Evolutionary conservation across 2,329 filamentous ascomycete species (phyloP).

Genomic region (Claviceps citrina): DNA sequence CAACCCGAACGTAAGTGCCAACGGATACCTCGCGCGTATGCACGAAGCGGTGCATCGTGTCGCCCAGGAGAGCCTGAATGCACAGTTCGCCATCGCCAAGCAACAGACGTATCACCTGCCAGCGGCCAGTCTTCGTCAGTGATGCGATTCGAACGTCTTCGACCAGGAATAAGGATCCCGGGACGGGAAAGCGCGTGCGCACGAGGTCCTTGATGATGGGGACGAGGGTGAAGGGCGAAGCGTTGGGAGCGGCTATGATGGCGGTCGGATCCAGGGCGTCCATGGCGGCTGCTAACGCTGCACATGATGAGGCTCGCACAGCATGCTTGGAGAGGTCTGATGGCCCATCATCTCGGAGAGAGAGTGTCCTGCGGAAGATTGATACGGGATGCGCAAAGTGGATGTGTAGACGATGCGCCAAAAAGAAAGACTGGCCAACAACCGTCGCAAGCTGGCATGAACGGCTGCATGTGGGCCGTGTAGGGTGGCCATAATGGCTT

Average conservation of each 20-base stretch:
- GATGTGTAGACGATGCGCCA: too few species aligned
- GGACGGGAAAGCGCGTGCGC: constrained; percentile 30
- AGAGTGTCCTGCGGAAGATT: not conserved
- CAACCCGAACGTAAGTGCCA: constrained; percentile 34
- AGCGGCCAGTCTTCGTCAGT: constrained; percentile 20
- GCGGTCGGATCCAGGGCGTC: constrained; percentile 11
- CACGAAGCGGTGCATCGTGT: constrained; percentile 32
- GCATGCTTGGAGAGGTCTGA: not conserved
- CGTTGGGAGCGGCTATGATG: constrained; percentile 11
- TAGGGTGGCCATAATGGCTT: too few species aligned
- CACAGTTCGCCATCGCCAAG: constrained; percentile 39
- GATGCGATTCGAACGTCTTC: constrained; percentile 26
- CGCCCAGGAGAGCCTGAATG: constrained; percentile 35
- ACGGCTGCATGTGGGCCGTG: too few species aligned
- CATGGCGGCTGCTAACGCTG: not conserved
- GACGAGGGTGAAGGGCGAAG: constrained; percentile 14
- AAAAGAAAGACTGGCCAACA: too few species aligned
- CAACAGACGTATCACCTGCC: constrained; percentile 31
- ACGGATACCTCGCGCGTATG: constrained; percentile 28
- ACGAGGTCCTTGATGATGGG: constrained; percentile 34
- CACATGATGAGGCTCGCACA: too few species aligned
- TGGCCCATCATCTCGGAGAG: not conserved
- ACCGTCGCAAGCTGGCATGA: too few species aligned
- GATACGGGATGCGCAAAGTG: too few species aligned
- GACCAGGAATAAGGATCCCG: constrained; percentile 34